Percentiles rank a stretch among this genome's conserved stretches.
Evolutionary conservation across 1,139 yeast genomes (phyloP).

Genomic region (Debaryomycetaceae sp.): DNA sequence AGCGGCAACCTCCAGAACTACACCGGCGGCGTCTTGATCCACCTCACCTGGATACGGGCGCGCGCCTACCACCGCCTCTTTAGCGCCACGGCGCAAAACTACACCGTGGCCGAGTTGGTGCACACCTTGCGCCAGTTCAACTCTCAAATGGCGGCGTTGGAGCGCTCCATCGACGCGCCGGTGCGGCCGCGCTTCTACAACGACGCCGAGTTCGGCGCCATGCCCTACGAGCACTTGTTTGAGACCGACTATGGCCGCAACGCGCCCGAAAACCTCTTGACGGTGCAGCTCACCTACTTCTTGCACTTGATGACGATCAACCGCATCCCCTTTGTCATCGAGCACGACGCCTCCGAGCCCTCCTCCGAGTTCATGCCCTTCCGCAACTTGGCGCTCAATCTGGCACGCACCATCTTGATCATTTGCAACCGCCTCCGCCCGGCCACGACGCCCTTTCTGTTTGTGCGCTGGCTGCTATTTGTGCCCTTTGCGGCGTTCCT

Average conservation of each 20-base stretch:
- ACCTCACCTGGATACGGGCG: slow-evolving; percentile 24
- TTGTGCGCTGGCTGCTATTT: slow-evolving; percentile 29
- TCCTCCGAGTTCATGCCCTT: slow-evolving; percentile 14
- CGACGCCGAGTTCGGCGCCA: slow-evolving; percentile 19
- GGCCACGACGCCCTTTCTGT: slow-evolving; percentile 19
- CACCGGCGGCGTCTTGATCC: slow-evolving; percentile 14
- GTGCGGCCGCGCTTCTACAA: slow-evolving; percentile 22
- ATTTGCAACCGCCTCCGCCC: slow-evolving; percentile 19
- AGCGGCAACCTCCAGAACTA: slow-evolving; percentile 5
- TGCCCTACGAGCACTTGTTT: slow-evolving; percentile 5
- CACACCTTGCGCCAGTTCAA: slow-evolving; percentile 18
- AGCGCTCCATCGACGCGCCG: slow-evolving; percentile 12
- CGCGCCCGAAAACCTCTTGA: slow-evolving; percentile 16
- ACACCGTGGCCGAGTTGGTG: slow-evolving; percentile 16
- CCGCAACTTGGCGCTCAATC: slow-evolving; percentile 24
- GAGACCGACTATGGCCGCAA: slow-evolving; percentile 5
- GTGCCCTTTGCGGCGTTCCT: slow-evolving; percentile 34
- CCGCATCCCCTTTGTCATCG: slow-evolving; percentile 26
- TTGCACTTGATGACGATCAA: slow-evolving; percentile 34
- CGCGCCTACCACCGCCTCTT: slow-evolving; percentile 27
- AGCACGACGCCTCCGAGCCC: slow-evolving; percentile 2
- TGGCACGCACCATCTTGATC: slow-evolving; percentile 34
- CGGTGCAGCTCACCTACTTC: slow-evolving; percentile 26
- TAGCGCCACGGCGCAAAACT: slow-evolving; percentile 21
- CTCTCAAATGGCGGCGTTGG: slow-evolving; percentile 17